These are phyloP conservation scores for Boletus chippewaensis DNA, from an alignment of 1,284 basidiomycete genomes.

Conservation along the genomic window DNA sequence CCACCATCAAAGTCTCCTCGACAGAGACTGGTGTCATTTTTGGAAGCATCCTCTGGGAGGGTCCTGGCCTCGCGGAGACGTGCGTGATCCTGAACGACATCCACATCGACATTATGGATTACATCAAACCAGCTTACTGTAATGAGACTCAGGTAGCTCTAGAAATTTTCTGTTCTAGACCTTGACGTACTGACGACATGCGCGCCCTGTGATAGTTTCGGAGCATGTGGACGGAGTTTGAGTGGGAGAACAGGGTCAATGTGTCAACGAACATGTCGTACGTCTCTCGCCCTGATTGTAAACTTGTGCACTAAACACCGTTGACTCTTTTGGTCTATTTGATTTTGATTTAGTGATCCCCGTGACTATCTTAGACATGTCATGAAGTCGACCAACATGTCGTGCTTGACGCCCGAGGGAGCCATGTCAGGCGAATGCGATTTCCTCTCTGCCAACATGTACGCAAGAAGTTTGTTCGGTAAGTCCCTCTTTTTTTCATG, in stretches of 20 bases:
- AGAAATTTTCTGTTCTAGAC: not conserved
- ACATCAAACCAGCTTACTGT: conserved; percentile 96
- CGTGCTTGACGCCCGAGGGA: conserved; percentile 77
- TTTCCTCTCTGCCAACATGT: conserved; percentile 80
- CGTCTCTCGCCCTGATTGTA: not conserved
- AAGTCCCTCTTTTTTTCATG: conserved; percentile 13
- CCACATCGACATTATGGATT: conserved; percentile 99
- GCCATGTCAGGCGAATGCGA: conserved; percentile 78
- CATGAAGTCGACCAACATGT: conserved; percentile 83
- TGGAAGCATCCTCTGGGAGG: conserved; percentile 96
- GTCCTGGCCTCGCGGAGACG: conserved; percentile 78
- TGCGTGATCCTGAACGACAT: conserved; percentile 96
- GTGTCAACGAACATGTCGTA: conserved; percentile 70
- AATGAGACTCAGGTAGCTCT: conserved; percentile 80
- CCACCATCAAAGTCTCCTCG: conserved; percentile 95
- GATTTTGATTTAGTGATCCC: conserved; percentile 43
- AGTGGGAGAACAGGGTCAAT: conserved; percentile 89
- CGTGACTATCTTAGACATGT: conserved; percentile 73
- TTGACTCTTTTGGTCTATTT: not conserved
- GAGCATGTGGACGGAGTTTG: conserved; percentile 89
- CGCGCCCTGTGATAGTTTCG: conserved; percentile 59
- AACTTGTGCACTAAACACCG: not conserved
- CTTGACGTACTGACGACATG: not conserved
- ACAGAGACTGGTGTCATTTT: conserved; percentile 99
- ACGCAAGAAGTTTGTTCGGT: conserved; percentile 75